phyloP scores from a whole-genome alignment of 495 filamentous ascomycete genomes.

The Amphirosellinia nigrospora region DNA sequence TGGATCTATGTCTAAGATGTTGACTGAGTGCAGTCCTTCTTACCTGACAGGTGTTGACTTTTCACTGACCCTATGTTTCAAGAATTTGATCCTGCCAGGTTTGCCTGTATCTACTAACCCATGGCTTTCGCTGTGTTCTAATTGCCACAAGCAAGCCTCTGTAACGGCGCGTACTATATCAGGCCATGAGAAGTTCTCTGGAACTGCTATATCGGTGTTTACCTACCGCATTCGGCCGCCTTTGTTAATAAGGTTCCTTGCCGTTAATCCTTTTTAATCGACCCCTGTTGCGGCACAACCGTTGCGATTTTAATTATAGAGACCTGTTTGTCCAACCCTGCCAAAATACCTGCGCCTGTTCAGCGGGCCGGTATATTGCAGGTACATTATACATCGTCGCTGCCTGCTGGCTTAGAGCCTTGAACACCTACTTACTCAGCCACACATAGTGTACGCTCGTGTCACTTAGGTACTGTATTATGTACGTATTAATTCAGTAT shows the following conservation, averaged over 20 bases:
- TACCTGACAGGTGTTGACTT: not conserved
- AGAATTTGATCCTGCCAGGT: conserved; percentile 7
- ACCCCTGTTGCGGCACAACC: conserved; percentile 16
- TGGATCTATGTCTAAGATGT: conserved; percentile 3
- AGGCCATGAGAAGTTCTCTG: not conserved
- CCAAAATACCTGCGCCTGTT: not conserved
- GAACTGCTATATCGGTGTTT: conserved; percentile 10
- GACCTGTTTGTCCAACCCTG: not conserved
- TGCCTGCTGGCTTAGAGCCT: not conserved
- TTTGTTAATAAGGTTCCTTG: not conserved
- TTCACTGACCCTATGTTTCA: conserved; percentile 14
- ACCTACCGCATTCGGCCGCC: conserved; percentile 1
- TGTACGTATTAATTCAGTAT: too few relatives aligned
- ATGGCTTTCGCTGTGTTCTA: too few relatives aligned
- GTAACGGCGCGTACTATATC: not conserved
- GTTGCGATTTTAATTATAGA: conserved; percentile 18
- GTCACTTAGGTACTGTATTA: not conserved
- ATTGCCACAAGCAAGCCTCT: not conserved
- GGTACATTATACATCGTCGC: not conserved
- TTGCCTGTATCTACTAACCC: not conserved
- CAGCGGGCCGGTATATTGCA: not conserved
- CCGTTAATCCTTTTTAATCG: not conserved
- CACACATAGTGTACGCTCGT: conserved; percentile 9
- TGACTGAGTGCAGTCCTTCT: not conserved
- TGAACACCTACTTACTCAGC: conserved; percentile 3